Conservation (phyloP, 345 rosid genomes). For the Brassica juncea region DNA sequence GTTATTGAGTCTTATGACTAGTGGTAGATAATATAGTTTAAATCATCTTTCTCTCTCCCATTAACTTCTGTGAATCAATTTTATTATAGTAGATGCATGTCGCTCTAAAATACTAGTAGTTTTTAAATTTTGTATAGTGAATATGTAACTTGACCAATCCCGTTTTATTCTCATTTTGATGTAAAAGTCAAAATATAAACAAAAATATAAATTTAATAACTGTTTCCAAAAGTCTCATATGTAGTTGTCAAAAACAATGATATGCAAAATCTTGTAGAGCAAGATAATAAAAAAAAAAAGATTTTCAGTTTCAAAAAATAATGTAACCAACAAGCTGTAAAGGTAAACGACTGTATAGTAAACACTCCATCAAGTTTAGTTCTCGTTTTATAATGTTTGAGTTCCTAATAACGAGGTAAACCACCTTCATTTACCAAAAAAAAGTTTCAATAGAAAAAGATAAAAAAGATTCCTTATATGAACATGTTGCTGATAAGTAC, state of each 20-base stretch:
- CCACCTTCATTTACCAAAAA: too few relatives aligned
- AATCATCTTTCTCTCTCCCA: not conserved
- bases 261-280: slow-evolving; percentile 20
- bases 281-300: not conserved
- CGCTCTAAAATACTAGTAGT: not conserved
- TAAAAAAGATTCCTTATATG: too few relatives aligned
- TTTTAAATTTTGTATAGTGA: too few relatives aligned
- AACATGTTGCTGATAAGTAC: not conserved
- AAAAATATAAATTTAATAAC: not conserved
- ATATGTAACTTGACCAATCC: not conserved
- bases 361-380: too few relatives aligned
- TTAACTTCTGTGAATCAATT: not conserved
- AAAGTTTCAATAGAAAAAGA: too few relatives aligned
- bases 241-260: slow-evolving; percentile 4
- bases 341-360: too few relatives aligned
- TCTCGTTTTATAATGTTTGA: too few relatives aligned
- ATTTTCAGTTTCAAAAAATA: too few relatives aligned
- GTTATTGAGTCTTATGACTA: not conserved
- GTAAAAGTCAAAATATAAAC: not conserved
- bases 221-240: not conserved
- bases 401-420: too few relatives aligned
- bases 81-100: not conserved
- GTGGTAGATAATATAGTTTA: not conserved
- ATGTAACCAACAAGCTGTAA: too few relatives aligned
- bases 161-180: not conserved